These are phyloP conservation scores for Aspergillus persii DNA, from an alignment of 2,329 filamentous ascomycete genomes.

Conservation along the genomic window DNA sequence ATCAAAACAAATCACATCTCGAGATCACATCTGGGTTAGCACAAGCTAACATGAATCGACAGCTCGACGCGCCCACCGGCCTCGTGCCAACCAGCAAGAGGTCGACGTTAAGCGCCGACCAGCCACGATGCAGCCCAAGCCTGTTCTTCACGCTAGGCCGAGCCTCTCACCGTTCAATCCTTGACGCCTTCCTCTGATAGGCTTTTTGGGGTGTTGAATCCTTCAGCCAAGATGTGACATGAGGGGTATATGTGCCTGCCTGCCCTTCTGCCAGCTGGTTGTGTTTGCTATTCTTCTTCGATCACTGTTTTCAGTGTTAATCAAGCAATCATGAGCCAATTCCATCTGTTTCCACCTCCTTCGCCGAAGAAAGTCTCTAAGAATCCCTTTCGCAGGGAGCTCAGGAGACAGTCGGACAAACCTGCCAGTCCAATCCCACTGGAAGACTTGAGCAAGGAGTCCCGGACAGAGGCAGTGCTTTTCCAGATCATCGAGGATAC, in stretches of 20 bases:
- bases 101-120: conserved; percentile 29
- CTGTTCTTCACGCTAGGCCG: conserved; percentile 19
- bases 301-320: neutral
- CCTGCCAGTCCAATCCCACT: conserved; percentile 27
- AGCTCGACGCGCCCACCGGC: too few relatives aligned
- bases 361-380: conserved; percentile 29
- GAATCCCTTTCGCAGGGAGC: conserved; percentile 34
- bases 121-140: conserved; percentile 15
- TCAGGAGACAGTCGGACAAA: conserved; percentile 23
- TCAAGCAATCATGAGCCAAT: conserved; percentile 31
- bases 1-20: conserved; percentile 9
- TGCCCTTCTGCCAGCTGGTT: too few relatives aligned
- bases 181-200: conserved; percentile 13
- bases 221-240: conserved; percentile 7
- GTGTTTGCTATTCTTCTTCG: too few relatives aligned
- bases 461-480: conserved; percentile 36
- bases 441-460: conserved; percentile 30
- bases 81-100: conserved; percentile 6
- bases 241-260: conserved; percentile 7
- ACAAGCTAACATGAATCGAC: too few relatives aligned
- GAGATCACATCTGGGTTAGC: neutral
- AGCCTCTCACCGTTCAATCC: conserved; percentile 24
- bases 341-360: conserved; percentile 42
- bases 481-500: conserved; percentile 40
- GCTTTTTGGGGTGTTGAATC: neutral